Conservation (phyloP, 2,329 filamentous ascomycete genomes). For the Penicillium decumbens region DNA sequence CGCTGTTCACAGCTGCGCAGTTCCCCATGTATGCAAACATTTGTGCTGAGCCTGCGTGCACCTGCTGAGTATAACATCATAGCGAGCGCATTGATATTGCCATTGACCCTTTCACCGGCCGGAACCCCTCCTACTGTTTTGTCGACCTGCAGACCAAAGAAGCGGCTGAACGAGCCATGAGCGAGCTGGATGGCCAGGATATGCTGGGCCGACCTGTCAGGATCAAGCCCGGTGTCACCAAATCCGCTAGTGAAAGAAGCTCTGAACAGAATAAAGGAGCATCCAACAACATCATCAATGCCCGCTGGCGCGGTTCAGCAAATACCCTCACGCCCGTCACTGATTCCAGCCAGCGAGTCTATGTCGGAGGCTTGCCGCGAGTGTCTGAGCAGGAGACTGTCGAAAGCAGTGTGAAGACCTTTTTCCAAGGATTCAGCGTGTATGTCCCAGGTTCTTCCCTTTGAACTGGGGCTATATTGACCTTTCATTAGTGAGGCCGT, state of each 20-base stretch:
- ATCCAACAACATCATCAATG: not conserved
- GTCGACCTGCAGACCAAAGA: slow-evolving; percentile 59
- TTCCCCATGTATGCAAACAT: slow-evolving; percentile 32
- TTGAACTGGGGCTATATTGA: not conserved
- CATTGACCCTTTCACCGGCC: slow-evolving; percentile 61
- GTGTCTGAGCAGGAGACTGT: slow-evolving; percentile 42
- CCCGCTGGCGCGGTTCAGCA: slow-evolving; percentile 44
- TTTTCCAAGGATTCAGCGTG: slow-evolving; percentile 46
- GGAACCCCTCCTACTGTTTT: slow-evolving; percentile 72
- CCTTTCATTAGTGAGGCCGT: slow-evolving; percentile 38
- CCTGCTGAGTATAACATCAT: slow-evolving; percentile 22
- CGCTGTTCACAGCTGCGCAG: slow-evolving; percentile 43
- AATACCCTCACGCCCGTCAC: slow-evolving; percentile 6
- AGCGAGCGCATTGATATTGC: slow-evolving; percentile 62
- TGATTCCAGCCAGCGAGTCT: slow-evolving; percentile 43
- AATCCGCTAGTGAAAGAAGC: slow-evolving; percentile 35
- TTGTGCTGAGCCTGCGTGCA: not conserved
- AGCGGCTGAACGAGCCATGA: slow-evolving; percentile 55
- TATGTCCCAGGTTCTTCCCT: slow-evolving; percentile 21
- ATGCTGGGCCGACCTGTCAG: slow-evolving; percentile 58
- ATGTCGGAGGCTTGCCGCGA: slow-evolving; percentile 46
- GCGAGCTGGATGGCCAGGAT: slow-evolving; percentile 51
- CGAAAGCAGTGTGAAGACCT: slow-evolving; percentile 40
- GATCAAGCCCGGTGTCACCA: slow-evolving; percentile 62
- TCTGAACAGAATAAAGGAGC: slow-evolving; percentile 1